Evolutionary conservation across 2,329 filamentous ascomycete species (phyloP), one percentile per base, ranked within the genome.

Genomic region (Paraconiothyrium sp.): DNA sequence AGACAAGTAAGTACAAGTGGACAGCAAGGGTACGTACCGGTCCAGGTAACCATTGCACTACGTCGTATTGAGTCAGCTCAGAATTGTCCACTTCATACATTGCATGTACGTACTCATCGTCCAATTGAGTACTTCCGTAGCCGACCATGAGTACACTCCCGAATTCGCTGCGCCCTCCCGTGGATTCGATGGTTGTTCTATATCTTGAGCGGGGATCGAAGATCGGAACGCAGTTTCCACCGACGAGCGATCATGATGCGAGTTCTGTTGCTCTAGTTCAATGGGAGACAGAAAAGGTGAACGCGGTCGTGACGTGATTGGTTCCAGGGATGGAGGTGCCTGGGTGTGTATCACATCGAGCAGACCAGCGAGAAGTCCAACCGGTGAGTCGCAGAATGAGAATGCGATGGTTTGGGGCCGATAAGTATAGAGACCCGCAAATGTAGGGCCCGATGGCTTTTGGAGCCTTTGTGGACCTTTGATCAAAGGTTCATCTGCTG

Each of bases 111-210:
- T 47, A 56, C 54, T 77, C 72, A 74, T 74, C 0, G 69, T 71
- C 64, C 70, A 73, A 27, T 86, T 87, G 60, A 91, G 81, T 27
- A 91, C 80, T 58, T 90, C 86, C 1, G 76, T 78, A 5, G 75
- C 73, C 4, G 73, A 72, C 78, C 78, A 81, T 4, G 62, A 63
- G 54, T 68, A 69, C 46, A 43, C 46, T 34, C 24, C 59, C 4
- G 55, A 54, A 32, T 64, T 58, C 22, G 52, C 37, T 39, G 72
- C 71, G 52, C 60, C 67, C 9, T 70, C 57, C 8, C 52, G 59
- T 11, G 63, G 60, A 22, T 56, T 67, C 14, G 63, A 20, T 9
- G 63, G 54, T 20, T 62, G 34, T 4, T 62, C 30, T 47, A 49
- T 3, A 51, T 14, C 44, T 60, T 58, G 0, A 57, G 60, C 14